Percentiles rank a stretch among this genome's conserved stretches.
phyloP scores from a whole-genome alignment of 768 basidiomycete genomes.

The Mycena metata region DNA sequence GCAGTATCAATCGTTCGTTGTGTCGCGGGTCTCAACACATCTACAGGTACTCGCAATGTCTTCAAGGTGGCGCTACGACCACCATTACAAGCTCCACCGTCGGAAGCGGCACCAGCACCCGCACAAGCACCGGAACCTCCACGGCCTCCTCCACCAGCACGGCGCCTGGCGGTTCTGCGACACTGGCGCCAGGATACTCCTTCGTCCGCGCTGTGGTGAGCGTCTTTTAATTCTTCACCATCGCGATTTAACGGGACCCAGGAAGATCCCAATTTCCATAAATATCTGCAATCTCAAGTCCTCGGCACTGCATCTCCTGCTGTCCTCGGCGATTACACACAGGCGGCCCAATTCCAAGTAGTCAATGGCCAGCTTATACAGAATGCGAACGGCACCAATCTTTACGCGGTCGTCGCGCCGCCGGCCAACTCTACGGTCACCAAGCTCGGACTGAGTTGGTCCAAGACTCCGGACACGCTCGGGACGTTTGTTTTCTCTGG shows the following conservation, averaged over 20 bases:
- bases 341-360: slow-evolving; percentile 71
- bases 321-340: slow-evolving; percentile 64
- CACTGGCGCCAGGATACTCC: slow-evolving; percentile 63
- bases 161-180: slow-evolving; percentile 54
- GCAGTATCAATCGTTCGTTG: background rate
- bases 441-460: slow-evolving; percentile 66
- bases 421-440: slow-evolving; percentile 59
- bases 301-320: slow-evolving; percentile 58
- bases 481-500: slow-evolving; percentile 70
- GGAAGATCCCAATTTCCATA: slow-evolving; percentile 72
- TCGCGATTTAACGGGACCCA: slow-evolving; percentile 33
- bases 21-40: background rate
- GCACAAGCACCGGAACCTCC: background rate
- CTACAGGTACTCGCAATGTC: slow-evolving; percentile 23
- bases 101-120: slow-evolving; percentile 33
- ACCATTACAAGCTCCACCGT: slow-evolving; percentile 46
- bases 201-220: slow-evolving; percentile 72
- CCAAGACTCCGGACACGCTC: slow-evolving; percentile 58
- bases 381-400: slow-evolving; percentile 54
- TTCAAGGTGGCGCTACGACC: slow-evolving; percentile 46
- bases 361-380: slow-evolving; percentile 69
- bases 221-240: slow-evolving; percentile 5
- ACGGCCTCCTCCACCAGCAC: slow-evolving; percentile 42
- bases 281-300: slow-evolving; percentile 69
- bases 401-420: slow-evolving; percentile 65